Conservation (phyloP, 495 filamentous ascomycete genomes). For the Articulospora tetracladia region DNA sequence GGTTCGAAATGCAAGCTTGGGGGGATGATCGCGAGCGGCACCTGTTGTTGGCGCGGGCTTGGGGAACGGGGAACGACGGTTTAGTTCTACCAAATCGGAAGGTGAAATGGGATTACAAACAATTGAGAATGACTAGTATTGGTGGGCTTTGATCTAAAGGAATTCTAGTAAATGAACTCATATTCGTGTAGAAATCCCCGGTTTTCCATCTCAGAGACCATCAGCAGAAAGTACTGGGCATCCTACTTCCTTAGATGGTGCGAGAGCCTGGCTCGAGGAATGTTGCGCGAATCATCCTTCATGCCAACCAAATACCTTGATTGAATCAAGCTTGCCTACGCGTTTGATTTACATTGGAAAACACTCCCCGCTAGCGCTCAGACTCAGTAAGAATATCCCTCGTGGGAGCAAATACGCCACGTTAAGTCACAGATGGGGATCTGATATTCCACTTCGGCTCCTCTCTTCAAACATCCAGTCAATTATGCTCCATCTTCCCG, state of each 20-base stretch:
- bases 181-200: not conserved
- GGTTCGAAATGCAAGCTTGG: not conserved
- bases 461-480: not conserved
- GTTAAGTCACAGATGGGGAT: not conserved
- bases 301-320: not conserved
- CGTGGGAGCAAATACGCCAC: not conserved
- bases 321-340: not conserved
- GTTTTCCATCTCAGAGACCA: not conserved
- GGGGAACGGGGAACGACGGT: no score
- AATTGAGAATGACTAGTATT: no score
- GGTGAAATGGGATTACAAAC: not conserved
- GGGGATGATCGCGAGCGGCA: not conserved
- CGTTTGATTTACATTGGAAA: not conserved
- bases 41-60: not conserved
- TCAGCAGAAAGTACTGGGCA: not conserved
- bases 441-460: not conserved
- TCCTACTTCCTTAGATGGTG: not conserved
- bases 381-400: not conserved
- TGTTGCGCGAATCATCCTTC: not conserved
- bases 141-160: no score
- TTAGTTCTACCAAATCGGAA: not conserved
- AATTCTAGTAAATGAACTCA: no score
- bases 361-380: not conserved
- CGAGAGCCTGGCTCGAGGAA: not conserved
- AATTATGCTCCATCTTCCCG: not conserved